Evolutionary conservation across 805 yeast genomes (phyloP).

Genomic region (Isabelozyma rhagii): DNA sequence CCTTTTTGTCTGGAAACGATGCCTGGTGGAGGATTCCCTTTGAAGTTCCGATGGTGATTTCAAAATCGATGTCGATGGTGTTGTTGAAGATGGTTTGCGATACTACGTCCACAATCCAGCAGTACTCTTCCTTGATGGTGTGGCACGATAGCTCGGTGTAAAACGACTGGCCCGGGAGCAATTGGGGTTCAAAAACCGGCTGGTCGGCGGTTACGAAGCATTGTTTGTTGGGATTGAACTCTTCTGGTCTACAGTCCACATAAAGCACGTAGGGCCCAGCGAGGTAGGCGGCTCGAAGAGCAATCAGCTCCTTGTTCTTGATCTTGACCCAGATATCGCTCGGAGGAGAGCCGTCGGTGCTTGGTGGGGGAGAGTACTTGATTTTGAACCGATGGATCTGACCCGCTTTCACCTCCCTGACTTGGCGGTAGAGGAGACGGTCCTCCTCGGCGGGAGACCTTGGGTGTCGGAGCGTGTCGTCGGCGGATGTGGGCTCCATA

Average conservation of each 20-base stretch:
- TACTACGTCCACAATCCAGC: conserved; percentile 78
- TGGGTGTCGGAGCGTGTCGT: background rate
- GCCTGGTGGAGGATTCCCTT: conserved; percentile 31
- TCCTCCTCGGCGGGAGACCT: conserved; percentile 6
- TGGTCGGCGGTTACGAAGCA: conserved; percentile 73
- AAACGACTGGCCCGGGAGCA: conserved; percentile 65
- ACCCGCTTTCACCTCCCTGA: conserved; percentile 52
- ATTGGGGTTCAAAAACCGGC: conserved; percentile 69
- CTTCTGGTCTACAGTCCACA: conserved; percentile 71
- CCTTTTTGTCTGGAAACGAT: conserved; percentile 17
- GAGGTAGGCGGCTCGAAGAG: conserved; percentile 77
- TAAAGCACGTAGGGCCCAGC: conserved; percentile 89
- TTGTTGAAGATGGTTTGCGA: conserved; percentile 77
- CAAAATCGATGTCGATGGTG: conserved; percentile 65
- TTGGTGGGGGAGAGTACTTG: conserved; percentile 39
- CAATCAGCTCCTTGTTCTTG: conserved; percentile 66
- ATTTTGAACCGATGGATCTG: conserved; percentile 56
- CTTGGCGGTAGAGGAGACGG: conserved; percentile 30
- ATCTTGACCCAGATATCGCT: conserved; percentile 50
- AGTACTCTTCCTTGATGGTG: conserved; percentile 53
- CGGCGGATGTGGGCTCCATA: background rate
- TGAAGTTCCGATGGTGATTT: conserved; percentile 53
- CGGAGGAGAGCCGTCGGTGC: conserved; percentile 12
- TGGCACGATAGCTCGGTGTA: conserved; percentile 62
- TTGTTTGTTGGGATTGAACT: conserved; percentile 51